Evolutionary conservation across 306 rosid genomes (phyloP).

Genomic region (Canavalia gladiata): DNA sequence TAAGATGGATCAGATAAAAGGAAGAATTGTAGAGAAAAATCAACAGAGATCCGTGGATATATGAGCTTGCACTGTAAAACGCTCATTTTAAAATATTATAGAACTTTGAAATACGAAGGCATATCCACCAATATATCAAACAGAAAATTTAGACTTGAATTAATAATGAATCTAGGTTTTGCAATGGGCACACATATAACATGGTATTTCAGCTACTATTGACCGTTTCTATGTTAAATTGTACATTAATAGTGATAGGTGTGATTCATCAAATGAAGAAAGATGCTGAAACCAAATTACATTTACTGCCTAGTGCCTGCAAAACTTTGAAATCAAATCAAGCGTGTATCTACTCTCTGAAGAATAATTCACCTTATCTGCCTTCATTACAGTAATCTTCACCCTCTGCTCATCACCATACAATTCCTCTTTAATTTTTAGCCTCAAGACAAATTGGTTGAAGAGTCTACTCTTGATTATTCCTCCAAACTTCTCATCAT

Average conservation of each 20-base stretch:
- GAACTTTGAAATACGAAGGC: not conserved
- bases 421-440: conserved; percentile 76
- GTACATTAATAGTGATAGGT: not conserved
- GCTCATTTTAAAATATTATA: not conserved
- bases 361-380: conserved; percentile 68
- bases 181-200: not conserved
- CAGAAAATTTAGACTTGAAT: conserved; percentile 5
- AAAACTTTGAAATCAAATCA: conserved; percentile 58
- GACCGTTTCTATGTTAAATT: conserved; percentile 11
- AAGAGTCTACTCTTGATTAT: conserved; percentile 67
- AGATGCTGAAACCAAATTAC: conserved; percentile 1
- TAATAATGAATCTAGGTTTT: conserved; percentile 26
- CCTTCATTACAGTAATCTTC: conserved; percentile 78
- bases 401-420: conserved; percentile 86
- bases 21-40: not conserved
- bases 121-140: not conserved
- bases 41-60: not conserved
- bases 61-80: not conserved
- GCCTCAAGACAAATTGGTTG: conserved; percentile 66
- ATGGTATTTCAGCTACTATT: not conserved
- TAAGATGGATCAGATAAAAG: not conserved
- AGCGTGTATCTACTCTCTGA: conserved; percentile 66
- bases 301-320: conserved; percentile 53
- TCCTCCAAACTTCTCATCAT: conserved; percentile 65
- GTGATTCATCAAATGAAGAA: not conserved